Base-by-base conservation (phyloP, 2,329 filamentous ascomycete species). In the Scopulariopsis brevicaulis region DNA sequence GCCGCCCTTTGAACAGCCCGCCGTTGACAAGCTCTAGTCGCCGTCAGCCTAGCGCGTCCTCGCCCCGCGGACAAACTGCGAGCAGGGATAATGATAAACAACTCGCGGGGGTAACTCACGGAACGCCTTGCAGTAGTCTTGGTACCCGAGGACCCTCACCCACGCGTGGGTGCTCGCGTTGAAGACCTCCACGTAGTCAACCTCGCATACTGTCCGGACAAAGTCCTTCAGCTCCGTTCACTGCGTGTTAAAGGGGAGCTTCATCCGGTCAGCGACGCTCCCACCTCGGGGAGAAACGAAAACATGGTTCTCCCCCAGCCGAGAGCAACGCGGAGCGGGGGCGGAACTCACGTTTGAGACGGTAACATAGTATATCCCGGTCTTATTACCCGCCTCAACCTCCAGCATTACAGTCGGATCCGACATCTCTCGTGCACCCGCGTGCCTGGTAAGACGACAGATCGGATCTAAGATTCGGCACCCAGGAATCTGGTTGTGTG, bases 211-310 rank as follows among this genome's bases (percentile, higher is more conserved):
- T 11, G 66, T 64, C 52, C 72, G 67, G 28, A 77, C 70, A 67
- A 76, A 77, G 59, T 76, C 73, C 63, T 77, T 79, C 18, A 81
- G 65, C 46, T 77, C 67, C 59, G 74, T 71, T 76, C 77, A 79
- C 37, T 71, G 72, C 18, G 74, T 75, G 40, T 71, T 68, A 64
- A 76, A 77, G 1, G 76, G 73, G 56, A 81, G 66, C 78, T 80
- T 61, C 25, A 62, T 22, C 43, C 58, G 34, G 55, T 60, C 34
- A 53, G 61, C 20, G 37, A n/a, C 22, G 18, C 28, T 40, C 25
- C 54, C 24, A 28, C 18, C 40, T 18, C 40, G 40, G 8, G 5
- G 24, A 32, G 20, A 12, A 53, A 20, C 37, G 20, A 56, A 12
- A 43, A 24, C 18, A 3, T 18, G 15, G 28, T 8, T 8, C 28